Evolutionary conservation across 2,329 filamentous ascomycete species (phyloP).

Genomic region (Sporothrix curviconia): DNA sequence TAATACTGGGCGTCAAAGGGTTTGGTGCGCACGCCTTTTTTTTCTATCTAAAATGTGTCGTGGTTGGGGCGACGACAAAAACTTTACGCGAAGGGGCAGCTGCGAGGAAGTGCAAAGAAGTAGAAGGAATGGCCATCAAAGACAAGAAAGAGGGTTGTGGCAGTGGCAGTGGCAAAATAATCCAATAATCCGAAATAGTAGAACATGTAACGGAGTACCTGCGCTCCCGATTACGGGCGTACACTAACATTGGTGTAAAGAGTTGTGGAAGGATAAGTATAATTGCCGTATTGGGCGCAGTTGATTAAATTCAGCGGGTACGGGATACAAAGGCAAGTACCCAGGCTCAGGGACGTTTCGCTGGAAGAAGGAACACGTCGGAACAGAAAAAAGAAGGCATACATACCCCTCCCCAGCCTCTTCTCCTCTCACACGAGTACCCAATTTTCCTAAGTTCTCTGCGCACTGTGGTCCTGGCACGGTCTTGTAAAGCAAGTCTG

Average conservation of each 20-base stretch:
- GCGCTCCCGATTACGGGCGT: too few species aligned
- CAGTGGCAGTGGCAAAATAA: constrained; percentile 9
- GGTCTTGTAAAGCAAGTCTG: too few species aligned
- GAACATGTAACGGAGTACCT: neutral
- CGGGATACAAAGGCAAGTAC: constrained; percentile 4
- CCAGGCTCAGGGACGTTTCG: too few species aligned
- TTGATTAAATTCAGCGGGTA: neutral
- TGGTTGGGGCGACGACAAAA: constrained; percentile 1
- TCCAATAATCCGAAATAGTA: neutral
- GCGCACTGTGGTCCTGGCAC: constrained; percentile 10
- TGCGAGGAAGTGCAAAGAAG: constrained; percentile 9
- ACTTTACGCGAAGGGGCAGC: neutral
- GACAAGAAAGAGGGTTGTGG: neutral
- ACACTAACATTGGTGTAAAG: neutral
- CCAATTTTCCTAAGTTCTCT: neutral
- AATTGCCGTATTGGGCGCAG: neutral
- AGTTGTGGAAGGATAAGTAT: neutral
- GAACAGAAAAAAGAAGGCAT: too few species aligned
- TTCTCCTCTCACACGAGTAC: too few species aligned
- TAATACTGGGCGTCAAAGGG: neutral
- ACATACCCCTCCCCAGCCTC: too few species aligned
- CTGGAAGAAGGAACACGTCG: too few species aligned
- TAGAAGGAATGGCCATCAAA: constrained; percentile 3
- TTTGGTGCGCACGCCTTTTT: neutral
- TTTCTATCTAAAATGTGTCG: neutral